Percentiles rank a stretch among this genome's conserved stretches.
phyloP scores from a whole-genome alignment of 441 rosid genomes.

The Mallotus repandus region DNA sequence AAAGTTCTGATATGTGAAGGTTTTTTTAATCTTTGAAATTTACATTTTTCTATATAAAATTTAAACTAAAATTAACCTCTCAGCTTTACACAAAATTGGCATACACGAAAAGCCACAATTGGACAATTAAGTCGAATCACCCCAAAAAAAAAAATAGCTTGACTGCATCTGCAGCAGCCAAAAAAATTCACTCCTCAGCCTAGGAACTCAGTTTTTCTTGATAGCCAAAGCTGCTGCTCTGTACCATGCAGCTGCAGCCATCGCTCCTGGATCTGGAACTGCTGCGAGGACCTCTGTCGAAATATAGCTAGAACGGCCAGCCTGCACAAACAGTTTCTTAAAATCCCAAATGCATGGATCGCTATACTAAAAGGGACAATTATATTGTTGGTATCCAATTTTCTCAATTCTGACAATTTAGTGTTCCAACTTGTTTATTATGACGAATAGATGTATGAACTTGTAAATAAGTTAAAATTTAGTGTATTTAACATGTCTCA shows the following conservation, averaged over 20 bases:
- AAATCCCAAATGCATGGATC: conserved; percentile 16
- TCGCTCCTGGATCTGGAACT: conserved; percentile 94
- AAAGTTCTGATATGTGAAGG: not conserved
- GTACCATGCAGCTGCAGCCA: conserved; percentile 94
- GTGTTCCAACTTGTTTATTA: too few species aligned
- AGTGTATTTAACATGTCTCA: too few species aligned
- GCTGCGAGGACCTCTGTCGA: conserved; percentile 56
- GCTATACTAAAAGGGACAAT: not conserved
- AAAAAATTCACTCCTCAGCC: conserved; percentile 6
- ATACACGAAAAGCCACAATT: conserved; percentile 50
- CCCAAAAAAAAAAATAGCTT: conserved; percentile 10
- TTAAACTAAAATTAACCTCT: conserved; percentile 36
- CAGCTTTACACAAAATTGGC: conserved; percentile 45
- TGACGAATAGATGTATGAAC: too few species aligned
- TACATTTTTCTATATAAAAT: conserved; percentile 7
- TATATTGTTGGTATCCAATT: too few species aligned
- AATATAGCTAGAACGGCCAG: conserved; percentile 83
- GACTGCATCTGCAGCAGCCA: conserved; percentile 15
- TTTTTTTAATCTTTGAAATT: not conserved
- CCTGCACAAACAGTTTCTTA: conserved; percentile 43
- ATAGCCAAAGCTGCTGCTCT: conserved; percentile 88
- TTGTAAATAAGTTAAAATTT: too few species aligned
- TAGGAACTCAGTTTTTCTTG: conserved; percentile 32
- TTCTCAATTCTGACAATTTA: too few species aligned
- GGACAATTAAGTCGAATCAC: conserved; percentile 14